Evolutionary conservation across 208 protist genomes (phyloP).

Genomic region (Crithidia bombi): DNA sequence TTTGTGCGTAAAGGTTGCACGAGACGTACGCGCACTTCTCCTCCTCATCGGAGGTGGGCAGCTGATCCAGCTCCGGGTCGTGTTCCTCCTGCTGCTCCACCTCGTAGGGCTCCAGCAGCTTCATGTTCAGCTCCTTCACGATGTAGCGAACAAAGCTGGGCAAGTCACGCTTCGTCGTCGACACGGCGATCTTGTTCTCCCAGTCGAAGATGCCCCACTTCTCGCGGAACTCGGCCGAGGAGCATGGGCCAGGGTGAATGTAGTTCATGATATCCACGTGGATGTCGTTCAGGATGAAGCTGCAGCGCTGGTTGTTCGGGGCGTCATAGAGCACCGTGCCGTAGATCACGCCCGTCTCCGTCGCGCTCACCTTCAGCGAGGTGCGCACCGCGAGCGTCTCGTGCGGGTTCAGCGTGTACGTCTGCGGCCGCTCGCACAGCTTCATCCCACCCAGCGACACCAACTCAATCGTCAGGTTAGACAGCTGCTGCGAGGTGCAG

Average conservation of each 20-base stretch:
- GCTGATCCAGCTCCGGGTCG: constrained; percentile 39
- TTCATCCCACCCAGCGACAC: constrained; percentile 97
- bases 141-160: constrained; percentile 94
- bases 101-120: constrained; percentile 59
- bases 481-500: constrained; percentile 93
- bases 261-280: constrained; percentile 99
- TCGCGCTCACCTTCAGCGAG: constrained; percentile 98
- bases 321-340: constrained; percentile 98
- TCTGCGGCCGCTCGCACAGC: constrained; percentile 96
- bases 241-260: constrained; percentile 92
- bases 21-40: constrained; percentile 95
- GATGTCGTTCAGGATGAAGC: constrained; percentile 97
- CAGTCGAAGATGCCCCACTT: constrained; percentile 99
- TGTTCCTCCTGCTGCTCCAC: constrained; percentile 36
- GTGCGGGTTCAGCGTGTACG: constrained; percentile 91
- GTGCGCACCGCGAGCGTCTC: constrained; percentile 88
- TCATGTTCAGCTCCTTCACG: constrained; percentile 95
- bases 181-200: constrained; percentile 98
- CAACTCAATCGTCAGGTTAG: constrained; percentile 97
- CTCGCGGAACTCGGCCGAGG: constrained; percentile 91
- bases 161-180: constrained; percentile 83
- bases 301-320: constrained; percentile 80
- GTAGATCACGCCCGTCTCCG: constrained; percentile 97
- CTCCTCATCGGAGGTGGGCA: constrained; percentile 48
- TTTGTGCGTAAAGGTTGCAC: constrained; percentile 97